Percentiles rank a stretch among this genome's conserved stretches.
phyloP scores from a whole-genome alignment of 2,329 filamentous ascomycete species.

The Exophiala calicioides region DNA sequence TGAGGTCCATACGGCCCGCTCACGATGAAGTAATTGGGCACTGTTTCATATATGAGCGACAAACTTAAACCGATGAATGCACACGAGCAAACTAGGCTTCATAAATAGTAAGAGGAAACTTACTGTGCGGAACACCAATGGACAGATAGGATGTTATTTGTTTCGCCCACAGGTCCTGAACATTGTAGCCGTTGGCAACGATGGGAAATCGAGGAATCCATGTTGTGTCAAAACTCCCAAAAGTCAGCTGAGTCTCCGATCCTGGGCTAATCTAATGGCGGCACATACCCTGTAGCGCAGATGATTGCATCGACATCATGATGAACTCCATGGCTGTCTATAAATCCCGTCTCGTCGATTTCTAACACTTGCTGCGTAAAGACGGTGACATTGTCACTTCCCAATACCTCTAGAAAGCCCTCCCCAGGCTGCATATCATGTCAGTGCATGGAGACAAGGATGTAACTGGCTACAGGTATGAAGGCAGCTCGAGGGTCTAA shows the following conservation, averaged over 20 bases:
- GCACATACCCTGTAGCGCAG: slow-evolving; percentile 27
- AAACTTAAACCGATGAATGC: too few species aligned
- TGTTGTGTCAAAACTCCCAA: slow-evolving; percentile 23
- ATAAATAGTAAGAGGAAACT: neutral
- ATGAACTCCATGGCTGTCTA: slow-evolving; percentile 28
- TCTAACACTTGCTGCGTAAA: slow-evolving; percentile 43
- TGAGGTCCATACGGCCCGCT: slow-evolving; percentile 32
- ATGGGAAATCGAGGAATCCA: slow-evolving; percentile 26
- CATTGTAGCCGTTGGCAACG: slow-evolving; percentile 18
- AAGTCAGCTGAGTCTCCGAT: too few species aligned
- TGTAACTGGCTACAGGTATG: too few species aligned
- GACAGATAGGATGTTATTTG: slow-evolving; percentile 26
- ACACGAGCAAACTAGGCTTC: too few species aligned
- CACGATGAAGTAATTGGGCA: slow-evolving; percentile 35
- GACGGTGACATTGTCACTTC: slow-evolving; percentile 47
- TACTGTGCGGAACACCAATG: slow-evolving; percentile 20
- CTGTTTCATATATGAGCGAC: neutral
- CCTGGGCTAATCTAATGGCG: too few species aligned
- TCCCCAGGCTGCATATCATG: slow-evolving; percentile 29
- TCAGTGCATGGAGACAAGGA: slow-evolving; percentile 35
- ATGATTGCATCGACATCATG: slow-evolving; percentile 30
- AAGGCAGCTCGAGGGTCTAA: too few species aligned
- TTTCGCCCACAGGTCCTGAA: slow-evolving; percentile 21
- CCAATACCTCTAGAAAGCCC: slow-evolving; percentile 33
- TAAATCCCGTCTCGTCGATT: slow-evolving; percentile 39